Evolutionary conservation across 1,139 yeast genomes (phyloP).

Genomic region (Suhomyces maxii): DNA sequence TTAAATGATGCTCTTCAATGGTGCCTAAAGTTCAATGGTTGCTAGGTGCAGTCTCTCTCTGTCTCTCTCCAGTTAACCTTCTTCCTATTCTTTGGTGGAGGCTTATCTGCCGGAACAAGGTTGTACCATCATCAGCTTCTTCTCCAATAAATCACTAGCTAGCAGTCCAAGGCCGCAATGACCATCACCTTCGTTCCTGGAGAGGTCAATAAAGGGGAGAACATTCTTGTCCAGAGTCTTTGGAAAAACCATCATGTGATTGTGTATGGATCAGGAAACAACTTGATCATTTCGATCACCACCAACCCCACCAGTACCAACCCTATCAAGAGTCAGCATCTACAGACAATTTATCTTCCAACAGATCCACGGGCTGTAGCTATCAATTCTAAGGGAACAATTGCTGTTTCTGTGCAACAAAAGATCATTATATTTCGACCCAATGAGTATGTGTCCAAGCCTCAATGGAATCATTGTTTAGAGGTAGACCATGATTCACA

Average conservation of each 20-base stretch:
- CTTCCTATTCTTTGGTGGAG: not conserved
- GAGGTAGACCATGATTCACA: constrained; percentile 23
- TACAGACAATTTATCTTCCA: constrained; percentile 77
- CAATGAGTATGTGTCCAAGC: constrained; percentile 42
- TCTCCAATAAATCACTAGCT: not conserved
- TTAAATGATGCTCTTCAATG: too few relatives aligned
- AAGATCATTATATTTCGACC: constrained; percentile 44
- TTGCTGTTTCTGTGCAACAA: constrained; percentile 46
- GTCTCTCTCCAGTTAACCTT: too few relatives aligned
- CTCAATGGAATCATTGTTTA: constrained; percentile 47
- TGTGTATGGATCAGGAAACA: constrained; percentile 87
- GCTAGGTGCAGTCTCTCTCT: too few relatives aligned
- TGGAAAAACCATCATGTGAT: constrained; percentile 72
- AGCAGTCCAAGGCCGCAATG: constrained; percentile 34
- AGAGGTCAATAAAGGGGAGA: constrained; percentile 62
- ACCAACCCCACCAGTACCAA: constrained; percentile 12
- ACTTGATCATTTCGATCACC: constrained; percentile 55
- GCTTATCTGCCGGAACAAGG: not conserved
- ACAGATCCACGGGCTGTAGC: constrained; percentile 67
- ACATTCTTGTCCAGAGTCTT: constrained; percentile 57
- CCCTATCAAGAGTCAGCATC: constrained; percentile 24
- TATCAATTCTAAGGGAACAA: constrained; percentile 60
- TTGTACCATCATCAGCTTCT: not conserved
- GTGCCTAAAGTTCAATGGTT: too few relatives aligned
- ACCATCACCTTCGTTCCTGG: constrained; percentile 79